Evolutionary conservation across 2,329 filamentous ascomycete species (phyloP).

Genomic region (Monilinia fructicola): DNA sequence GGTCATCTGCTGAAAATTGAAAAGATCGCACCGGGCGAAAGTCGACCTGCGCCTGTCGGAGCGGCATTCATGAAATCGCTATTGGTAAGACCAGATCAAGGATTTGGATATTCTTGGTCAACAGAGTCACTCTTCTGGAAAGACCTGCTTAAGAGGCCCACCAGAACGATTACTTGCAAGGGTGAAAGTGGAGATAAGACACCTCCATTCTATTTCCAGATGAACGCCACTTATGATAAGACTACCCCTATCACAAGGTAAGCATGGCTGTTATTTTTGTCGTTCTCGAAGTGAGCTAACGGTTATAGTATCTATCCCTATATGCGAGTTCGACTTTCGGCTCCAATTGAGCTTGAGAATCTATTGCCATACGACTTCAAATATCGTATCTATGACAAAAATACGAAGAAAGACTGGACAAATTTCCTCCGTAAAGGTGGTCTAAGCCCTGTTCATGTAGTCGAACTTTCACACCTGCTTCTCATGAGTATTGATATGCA

Average conservation of each 20-base stretch:
- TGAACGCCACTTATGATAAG: conserved; percentile 81
- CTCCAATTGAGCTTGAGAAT: conserved; percentile 92
- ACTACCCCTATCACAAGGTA: conserved; percentile 77
- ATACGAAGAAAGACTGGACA: conserved; percentile 97
- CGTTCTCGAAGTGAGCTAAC: conserved; percentile 39
- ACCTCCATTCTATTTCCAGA: conserved; percentile 93
- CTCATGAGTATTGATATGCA: conserved; percentile 95
- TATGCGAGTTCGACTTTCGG: conserved; percentile 89
- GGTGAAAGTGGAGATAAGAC: conserved; percentile 76
- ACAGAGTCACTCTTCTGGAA: conserved; percentile 89
- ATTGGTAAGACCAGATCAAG: conserved; percentile 86
- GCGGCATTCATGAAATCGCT: conserved; percentile 87
- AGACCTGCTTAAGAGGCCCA: conserved; percentile 81
- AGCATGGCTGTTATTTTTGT: conserved; percentile 32
- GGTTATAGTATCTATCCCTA: conserved; percentile 74
- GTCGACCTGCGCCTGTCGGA: conserved; percentile 85
- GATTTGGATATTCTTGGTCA: conserved; percentile 96
- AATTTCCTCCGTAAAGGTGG: conserved; percentile 97
- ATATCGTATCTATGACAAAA: conserved; percentile 98
- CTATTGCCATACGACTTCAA: conserved; percentile 97
- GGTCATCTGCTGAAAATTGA: conserved; percentile 95
- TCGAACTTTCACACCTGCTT: conserved; percentile 90
- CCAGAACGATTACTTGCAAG: conserved; percentile 82
- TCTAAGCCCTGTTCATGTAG: conserved; percentile 94
- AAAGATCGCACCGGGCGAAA: conserved; percentile 91